Percentiles rank a stretch among this genome's conserved stretches.
These are phyloP conservation scores for Fomitopsis schrenkii DNA, from an alignment of 1,284 basidiomycete species.

Conservation along the genomic window DNA sequence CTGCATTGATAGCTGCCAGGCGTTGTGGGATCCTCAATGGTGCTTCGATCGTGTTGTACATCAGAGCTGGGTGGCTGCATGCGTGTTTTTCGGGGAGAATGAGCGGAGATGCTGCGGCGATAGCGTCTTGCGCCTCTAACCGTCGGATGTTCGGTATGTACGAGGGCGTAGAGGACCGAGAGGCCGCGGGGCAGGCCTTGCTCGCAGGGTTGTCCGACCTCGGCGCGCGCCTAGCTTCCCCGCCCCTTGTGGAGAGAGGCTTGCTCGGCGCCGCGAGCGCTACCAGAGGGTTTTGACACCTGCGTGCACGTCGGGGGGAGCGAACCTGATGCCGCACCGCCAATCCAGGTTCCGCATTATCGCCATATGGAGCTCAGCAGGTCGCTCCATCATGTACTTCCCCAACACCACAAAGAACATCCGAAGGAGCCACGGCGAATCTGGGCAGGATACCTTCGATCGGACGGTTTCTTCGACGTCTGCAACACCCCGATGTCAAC, in stretches of 20 bases:
- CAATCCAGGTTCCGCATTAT: neutral
- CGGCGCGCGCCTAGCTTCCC: neutral
- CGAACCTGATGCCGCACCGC: neutral
- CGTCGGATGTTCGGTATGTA: neutral
- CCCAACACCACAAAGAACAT: neutral
- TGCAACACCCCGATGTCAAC: neutral
- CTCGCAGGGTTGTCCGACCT: neutral
- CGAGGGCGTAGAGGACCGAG: neutral
- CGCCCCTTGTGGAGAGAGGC: neutral
- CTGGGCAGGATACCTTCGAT: neutral
- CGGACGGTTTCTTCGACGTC: neutral
- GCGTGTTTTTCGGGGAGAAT: neutral
- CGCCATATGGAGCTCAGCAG: neutral
- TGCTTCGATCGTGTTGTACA: neutral
- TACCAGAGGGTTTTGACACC: neutral
- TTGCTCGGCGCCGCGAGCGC: neutral
- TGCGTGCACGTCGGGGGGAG: neutral
- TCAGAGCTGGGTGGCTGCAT: neutral
- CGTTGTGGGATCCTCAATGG: neutral
- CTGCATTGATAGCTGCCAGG: neutral
- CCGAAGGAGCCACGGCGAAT: neutral
- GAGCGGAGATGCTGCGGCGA: neutral
- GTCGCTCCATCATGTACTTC: neutral
- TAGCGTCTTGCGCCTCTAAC: neutral
- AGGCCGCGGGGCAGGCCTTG: neutral